Evolutionary conservation across 805 yeast genomes (phyloP).

Genomic region (Candida tallmaniae): DNA sequence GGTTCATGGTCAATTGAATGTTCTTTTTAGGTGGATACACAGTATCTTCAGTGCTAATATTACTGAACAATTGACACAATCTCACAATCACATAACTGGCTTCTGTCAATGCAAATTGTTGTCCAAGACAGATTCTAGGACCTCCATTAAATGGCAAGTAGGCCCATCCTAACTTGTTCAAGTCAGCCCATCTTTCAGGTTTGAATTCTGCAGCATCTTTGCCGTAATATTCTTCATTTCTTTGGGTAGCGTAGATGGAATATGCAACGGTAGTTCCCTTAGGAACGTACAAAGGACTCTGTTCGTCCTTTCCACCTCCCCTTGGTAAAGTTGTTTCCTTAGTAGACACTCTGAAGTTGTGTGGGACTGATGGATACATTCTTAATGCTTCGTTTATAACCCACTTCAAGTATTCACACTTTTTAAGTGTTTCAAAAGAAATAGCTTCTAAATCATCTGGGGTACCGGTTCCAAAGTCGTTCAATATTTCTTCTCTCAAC

Average conservation of each 20-base stretch:
- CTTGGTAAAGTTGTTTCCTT: slow-evolving; percentile 45
- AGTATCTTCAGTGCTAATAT: slow-evolving; percentile 16
- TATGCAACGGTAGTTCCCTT: slow-evolving; percentile 42
- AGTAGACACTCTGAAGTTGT: slow-evolving; percentile 42
- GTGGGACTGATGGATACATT: slow-evolving; percentile 49
- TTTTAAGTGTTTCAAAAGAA: slow-evolving; percentile 47
- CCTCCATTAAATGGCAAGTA: slow-evolving; percentile 54
- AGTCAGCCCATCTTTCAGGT: slow-evolving; percentile 46
- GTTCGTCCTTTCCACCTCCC: slow-evolving; percentile 42
- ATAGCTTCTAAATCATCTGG: slow-evolving; percentile 31
- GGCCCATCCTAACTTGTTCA: slow-evolving; percentile 38
- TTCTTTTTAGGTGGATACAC: slow-evolving; percentile 29
- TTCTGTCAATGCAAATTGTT: slow-evolving; percentile 53
- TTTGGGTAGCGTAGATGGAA: slow-evolving; percentile 39
- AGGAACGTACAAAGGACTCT: slow-evolving; percentile 34
- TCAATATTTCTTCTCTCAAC: slow-evolving; percentile 34
- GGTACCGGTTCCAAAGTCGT: slow-evolving; percentile 27
- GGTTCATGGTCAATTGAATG: slow-evolving; percentile 25
- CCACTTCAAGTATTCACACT: slow-evolving; percentile 42
- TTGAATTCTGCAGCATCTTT: slow-evolving; percentile 39
- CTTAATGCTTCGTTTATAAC: slow-evolving; percentile 47
- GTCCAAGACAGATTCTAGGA: slow-evolving; percentile 53
- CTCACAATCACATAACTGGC: slow-evolving; percentile 42
- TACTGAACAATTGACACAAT: slow-evolving; percentile 21
- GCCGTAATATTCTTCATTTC: slow-evolving; percentile 37